A percentile compares a stretch with the other conserved stretches of the same genome.
phyloP scores from a whole-genome alignment of 2,329 filamentous ascomycete genomes.

The Monilinia aucupariae region DNA sequence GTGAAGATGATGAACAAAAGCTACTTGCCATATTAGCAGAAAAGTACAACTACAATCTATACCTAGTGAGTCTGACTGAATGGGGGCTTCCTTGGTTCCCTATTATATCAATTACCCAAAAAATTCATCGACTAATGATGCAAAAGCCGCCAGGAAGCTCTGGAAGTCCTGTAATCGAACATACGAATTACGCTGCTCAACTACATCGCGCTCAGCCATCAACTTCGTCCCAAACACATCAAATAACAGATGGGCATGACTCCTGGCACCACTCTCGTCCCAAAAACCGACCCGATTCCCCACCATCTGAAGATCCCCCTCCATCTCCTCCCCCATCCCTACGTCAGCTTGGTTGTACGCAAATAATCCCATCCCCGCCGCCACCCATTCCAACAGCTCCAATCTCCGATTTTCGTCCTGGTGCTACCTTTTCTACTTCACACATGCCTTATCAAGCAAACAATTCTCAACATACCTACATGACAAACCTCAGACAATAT shows the following conservation, averaged over 20 bases:
- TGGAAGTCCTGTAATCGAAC: constrained; percentile 12
- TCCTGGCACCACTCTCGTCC: constrained; percentile 15
- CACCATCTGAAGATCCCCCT: constrained; percentile 1
- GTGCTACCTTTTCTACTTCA: constrained; percentile 10
- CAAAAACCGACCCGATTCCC: constrained; percentile 12
- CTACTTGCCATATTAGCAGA: constrained; percentile 13
- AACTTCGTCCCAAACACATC: constrained; percentile 13
- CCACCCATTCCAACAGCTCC: constrained; percentile 17
- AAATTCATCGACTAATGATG: neutral
- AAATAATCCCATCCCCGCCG: constrained; percentile 16
- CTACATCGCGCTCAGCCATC: constrained; percentile 3
- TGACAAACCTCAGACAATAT: constrained; percentile 17
- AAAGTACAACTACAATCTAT: constrained; percentile 17
- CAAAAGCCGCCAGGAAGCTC: constrained; percentile 6
- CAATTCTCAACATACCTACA: constrained; percentile 8
- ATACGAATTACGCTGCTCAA: constrained; percentile 13
- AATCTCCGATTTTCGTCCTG: constrained; percentile 14
- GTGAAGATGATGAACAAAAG: constrained; percentile 16
- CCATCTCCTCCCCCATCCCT: constrained; percentile 11
- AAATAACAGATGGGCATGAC: constrained; percentile 13
- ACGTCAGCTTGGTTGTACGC: constrained; percentile 11
- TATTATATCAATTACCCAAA: neutral
- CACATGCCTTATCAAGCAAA: constrained; percentile 16
- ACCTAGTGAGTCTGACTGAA: constrained; percentile 9
- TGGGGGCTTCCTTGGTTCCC: neutral